Evolutionary conservation across 1,284 basidiomycete species (phyloP), one percentile per base, ranked within the genome.

Genomic region (Ceratobasidium sp.): DNA sequence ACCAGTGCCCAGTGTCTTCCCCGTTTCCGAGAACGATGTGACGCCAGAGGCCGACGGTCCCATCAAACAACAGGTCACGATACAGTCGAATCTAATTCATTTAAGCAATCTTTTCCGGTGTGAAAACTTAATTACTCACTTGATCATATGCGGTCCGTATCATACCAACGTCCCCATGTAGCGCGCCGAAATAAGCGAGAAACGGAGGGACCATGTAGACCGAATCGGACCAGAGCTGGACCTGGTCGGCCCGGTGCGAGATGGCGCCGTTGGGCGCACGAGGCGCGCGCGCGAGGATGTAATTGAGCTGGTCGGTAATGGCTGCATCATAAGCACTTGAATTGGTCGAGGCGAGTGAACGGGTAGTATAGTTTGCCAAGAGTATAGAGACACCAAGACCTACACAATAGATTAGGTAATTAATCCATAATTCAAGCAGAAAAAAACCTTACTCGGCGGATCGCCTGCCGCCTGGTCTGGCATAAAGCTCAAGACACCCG

Each of bases 161-260:
- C 33, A 96, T 86, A 0, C 90, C 89, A 55, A 88, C 83, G 84
- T 97, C 96, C 41, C 86, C 82, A 0, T 90, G 90, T 35, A 90
- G 81, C 46, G 91, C 90, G 41, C 94, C 97, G 83, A 96, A 97
- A 84, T 94, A 96, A 0, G 96, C 95, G 10, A 98, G 85, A 85
- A 97, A 98, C 0, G 96, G 96, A 0, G 96, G 96, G 0, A 94
- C 93, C 95, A 97, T 96, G 84, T 94, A 96, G 7, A 94, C 88
- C 77, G 87, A 94, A 83, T 94, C 93, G 60, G 89, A 89, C 92
- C 81, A 81, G 16, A 94, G 86, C 81, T 94, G 92, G 1, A 93
- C 86, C 81, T 92, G 85, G 1, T 87, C 86, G 12, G 86, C 86
- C 1, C 92, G 87, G 83, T 97, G 96, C 1, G 94, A 96, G 46